Evolutionary conservation across 108 stramenopile species (phyloP).

Genomic region (Cyclotella atomus): DNA sequence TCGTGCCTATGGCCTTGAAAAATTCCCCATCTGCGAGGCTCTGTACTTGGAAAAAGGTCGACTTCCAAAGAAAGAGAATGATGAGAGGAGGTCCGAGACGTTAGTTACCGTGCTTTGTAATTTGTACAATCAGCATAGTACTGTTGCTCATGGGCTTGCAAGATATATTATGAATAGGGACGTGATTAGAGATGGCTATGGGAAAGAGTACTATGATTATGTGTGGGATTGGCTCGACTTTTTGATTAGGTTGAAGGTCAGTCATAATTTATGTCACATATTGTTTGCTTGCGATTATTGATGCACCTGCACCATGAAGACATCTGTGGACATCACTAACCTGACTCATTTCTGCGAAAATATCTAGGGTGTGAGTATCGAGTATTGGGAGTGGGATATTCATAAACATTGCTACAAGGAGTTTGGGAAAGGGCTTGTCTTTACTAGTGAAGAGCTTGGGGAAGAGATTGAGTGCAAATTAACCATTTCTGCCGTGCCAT

Average conservation of each 20-base stretch:
- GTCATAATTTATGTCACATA: no score
- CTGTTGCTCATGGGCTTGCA: background rate
- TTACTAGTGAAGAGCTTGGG: background rate
- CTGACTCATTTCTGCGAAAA: no score
- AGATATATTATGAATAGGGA: background rate
- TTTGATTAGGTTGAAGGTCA: background rate
- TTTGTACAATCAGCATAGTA: background rate
- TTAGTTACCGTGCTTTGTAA: background rate
- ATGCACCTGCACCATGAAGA: no score
- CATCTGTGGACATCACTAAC: no score
- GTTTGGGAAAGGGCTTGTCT: background rate
- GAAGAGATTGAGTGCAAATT: conserved; percentile 49
- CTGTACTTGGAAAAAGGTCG: background rate
- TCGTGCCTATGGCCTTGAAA: background rate
- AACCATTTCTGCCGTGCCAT: conserved; percentile 78
- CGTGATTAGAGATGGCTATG: background rate
- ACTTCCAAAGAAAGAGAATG: background rate
- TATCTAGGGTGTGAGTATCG: background rate
- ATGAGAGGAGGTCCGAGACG: background rate
- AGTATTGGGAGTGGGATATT: conserved; percentile 4
- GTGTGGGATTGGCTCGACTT: background rate
- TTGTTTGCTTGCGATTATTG: no score
- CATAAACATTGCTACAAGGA: background rate
- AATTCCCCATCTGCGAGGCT: background rate
- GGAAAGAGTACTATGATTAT: background rate